Evolutionary conservation across 352 stramenopile species (phyloP).

Genomic region (Globisporangium irregulare): DNA sequence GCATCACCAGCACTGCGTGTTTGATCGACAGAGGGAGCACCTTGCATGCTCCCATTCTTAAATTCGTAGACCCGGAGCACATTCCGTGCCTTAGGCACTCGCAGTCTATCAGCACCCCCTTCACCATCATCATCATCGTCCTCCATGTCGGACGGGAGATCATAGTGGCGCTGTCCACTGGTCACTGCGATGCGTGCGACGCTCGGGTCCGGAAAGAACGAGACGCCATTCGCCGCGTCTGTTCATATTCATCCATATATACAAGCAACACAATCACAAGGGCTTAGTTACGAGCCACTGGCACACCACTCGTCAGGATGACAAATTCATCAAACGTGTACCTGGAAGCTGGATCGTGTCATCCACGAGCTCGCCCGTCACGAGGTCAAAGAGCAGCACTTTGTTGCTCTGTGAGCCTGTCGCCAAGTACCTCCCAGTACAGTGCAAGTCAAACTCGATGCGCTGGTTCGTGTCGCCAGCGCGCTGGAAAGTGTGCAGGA

Average conservation of each 20-base stretch:
- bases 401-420: conserved; percentile 55
- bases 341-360: conserved; percentile 32
- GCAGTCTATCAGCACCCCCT: too few relatives aligned
- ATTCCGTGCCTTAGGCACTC: conserved; percentile 17
- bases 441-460: conserved; percentile 77
- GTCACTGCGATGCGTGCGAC: conserved; percentile 47
- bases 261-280: background rate
- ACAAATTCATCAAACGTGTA: background rate
- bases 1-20: conserved; percentile 1
- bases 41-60: background rate
- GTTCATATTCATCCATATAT: too few relatives aligned
- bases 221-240: conserved; percentile 72
- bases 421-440: conserved; percentile 50
- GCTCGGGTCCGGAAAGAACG: conserved; percentile 62
- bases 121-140: conserved; percentile 29
- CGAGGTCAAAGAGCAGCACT: conserved; percentile 56
- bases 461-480: conserved; percentile 70
- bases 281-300: background rate
- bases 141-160: conserved; percentile 57
- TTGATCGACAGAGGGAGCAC: background rate
- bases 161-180: conserved; percentile 65
- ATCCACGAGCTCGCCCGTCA: conserved; percentile 49
- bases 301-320: too few relatives aligned
- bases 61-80: conserved; percentile 51
- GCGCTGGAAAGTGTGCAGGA: conserved; percentile 59